Conservation (phyloP, 805 yeast species). For the Nakazawaea anatomiae region DNA sequence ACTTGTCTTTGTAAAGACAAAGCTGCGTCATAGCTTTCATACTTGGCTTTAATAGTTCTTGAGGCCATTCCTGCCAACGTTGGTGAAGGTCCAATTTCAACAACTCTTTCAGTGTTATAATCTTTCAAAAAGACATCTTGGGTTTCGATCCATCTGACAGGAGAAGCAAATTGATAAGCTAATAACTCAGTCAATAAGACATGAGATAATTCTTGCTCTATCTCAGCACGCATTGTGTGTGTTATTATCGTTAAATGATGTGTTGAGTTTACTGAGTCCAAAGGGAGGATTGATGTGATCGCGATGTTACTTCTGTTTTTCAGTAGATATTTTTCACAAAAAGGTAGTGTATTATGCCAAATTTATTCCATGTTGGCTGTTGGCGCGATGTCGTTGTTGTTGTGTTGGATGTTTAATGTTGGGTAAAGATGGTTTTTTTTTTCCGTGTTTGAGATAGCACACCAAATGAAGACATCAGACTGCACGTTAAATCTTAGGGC, state of each 20-base stretch:
- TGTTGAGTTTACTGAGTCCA: neutral
- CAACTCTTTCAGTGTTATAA: constrained; percentile 93
- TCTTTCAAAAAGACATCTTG: constrained; percentile 96
- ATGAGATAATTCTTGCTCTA: constrained; percentile 96
- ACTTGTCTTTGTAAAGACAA: constrained; percentile 90
- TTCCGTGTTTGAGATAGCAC: too few relatives aligned
- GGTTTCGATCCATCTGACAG: constrained; percentile 99
- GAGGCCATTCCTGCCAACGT: constrained; percentile 98
- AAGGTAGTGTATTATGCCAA: neutral
- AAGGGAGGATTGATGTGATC: too few relatives aligned
- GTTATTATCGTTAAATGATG: neutral
- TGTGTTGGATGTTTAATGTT: too few relatives aligned
- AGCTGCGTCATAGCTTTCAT: constrained; percentile 97
- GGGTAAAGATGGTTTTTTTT: too few relatives aligned
- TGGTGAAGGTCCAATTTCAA: constrained; percentile 98
- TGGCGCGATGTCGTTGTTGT: too few relatives aligned
- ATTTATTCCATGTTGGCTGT: too few relatives aligned
- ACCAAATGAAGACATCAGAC: too few relatives aligned
- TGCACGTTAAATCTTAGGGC: too few relatives aligned
- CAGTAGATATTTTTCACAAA: neutral
- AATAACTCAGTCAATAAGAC: constrained; percentile 88
- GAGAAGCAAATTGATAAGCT: constrained; percentile 98
- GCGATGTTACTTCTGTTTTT: neutral
- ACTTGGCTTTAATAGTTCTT: constrained; percentile 90
- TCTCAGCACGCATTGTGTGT: constrained; percentile 75